Evolutionary conservation across 495 filamentous ascomycete genomes (phyloP).

Genomic region (Podospora conica): DNA sequence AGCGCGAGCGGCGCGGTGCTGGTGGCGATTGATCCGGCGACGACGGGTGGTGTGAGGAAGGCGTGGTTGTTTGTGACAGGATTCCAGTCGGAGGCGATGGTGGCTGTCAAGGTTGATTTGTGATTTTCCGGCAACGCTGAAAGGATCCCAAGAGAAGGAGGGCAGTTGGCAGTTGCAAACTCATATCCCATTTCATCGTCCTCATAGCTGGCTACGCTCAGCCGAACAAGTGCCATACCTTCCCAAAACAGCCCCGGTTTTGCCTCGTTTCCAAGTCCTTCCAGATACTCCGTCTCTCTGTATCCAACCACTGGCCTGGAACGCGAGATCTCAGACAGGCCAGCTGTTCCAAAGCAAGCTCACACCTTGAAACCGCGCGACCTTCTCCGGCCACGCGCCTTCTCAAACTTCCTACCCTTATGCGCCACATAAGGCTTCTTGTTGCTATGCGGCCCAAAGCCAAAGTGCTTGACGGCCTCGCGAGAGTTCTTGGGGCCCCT

Average conservation of each 20-base stretch:
- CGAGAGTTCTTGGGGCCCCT: conserved; percentile 94
- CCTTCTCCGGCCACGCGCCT: conserved; percentile 92
- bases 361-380: conserved; percentile 99
- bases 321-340: not conserved
- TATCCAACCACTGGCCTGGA: not conserved
- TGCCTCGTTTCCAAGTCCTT: not conserved
- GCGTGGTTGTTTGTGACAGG: conserved; percentile 57
- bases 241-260: not conserved
- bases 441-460: conserved; percentile 91
- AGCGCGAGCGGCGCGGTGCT: conserved; percentile 48
- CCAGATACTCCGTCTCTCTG: not conserved
- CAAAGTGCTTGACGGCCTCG: conserved; percentile 98
- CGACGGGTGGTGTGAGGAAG: conserved; percentile 27
- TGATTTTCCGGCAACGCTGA: conserved; percentile 5
- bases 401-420: conserved; percentile 99
- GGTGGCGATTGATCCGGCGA: conserved; percentile 43
- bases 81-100: conserved; percentile 45
- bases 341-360: conserved; percentile 19
- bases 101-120: conserved; percentile 51
- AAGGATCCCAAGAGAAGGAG: not conserved
- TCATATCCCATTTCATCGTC: not conserved
- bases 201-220: not conserved
- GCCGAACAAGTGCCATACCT: not conserved
- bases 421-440: conserved; percentile 99
- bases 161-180: not conserved